These are phyloP conservation scores for Pseudomonodictys pantanalensis DNA, from an alignment of 495 filamentous ascomycete genomes.

Conservation along the genomic window DNA sequence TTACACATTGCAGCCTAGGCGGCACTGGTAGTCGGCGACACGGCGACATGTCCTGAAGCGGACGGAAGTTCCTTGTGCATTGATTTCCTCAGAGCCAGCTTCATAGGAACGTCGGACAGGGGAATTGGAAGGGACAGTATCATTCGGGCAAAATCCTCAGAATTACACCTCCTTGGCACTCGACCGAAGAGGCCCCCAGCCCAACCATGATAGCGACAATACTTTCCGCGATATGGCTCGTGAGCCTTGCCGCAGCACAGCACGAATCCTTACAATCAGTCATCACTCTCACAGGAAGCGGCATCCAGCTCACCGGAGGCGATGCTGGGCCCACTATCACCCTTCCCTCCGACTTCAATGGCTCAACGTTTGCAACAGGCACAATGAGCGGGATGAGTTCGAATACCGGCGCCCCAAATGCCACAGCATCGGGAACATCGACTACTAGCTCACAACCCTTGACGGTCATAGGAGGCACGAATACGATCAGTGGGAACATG, in stretches of 20 bases:
- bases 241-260: conserved; percentile 9
- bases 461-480: conserved; percentile 15
- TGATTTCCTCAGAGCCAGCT: too few species aligned
- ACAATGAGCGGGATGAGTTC: conserved; percentile 4
- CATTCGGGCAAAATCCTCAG: too few species aligned
- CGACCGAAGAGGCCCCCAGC: too few species aligned
- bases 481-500: conserved; percentile 16
- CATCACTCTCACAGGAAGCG: conserved; percentile 11
- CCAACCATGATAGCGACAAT: neutral
- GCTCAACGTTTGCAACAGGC: conserved; percentile 8
- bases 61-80: too few species aligned
- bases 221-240: conserved; percentile 5
- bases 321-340: conserved; percentile 23
- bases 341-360: conserved; percentile 22
- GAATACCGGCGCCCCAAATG: conserved; percentile 12
- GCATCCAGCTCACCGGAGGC: conserved; percentile 7
- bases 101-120: too few species aligned
- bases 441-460: conserved; percentile 4
- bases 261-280: conserved; percentile 8
- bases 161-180: too few species aligned
- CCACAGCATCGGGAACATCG: conserved; percentile 11
- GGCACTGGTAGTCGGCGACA: too few species aligned
- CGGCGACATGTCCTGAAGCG: too few species aligned
- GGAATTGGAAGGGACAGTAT: too few species aligned
- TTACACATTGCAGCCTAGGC: too few species aligned